phyloP scores from a whole-genome alignment of 202 grass and related monocot genomes.

The Panicum virgatum region DNA sequence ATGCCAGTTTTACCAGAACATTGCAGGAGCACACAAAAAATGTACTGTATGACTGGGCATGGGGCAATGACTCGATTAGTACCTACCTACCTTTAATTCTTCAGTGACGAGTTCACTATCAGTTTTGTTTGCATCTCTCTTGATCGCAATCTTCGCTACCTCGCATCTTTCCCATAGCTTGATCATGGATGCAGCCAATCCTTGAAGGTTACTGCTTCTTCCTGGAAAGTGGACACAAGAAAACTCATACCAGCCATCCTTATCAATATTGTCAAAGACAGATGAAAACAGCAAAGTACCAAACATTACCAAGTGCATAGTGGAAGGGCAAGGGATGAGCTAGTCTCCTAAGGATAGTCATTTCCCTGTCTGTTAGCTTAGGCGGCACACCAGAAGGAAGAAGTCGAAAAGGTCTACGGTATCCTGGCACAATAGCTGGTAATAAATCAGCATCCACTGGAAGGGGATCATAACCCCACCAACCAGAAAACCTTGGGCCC shows the following conservation, averaged over 20 bases:
- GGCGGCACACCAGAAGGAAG: constrained; percentile 81
- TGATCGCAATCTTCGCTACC: constrained; percentile 83
- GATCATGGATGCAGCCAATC: constrained; percentile 87
- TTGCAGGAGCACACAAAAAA: constrained; percentile 26
- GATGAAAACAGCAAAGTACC: constrained; percentile 14
- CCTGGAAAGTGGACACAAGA: constrained; percentile 50
- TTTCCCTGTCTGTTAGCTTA: constrained; percentile 83
- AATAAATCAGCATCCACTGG: constrained; percentile 90
- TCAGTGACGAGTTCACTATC: constrained; percentile 60
- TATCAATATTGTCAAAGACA: constrained; percentile 15
- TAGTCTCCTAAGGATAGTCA: constrained; percentile 78
- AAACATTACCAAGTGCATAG: constrained; percentile 77
- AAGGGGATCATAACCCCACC: constrained; percentile 86
- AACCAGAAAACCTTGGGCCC: constrained; percentile 75
- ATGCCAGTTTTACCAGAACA: neutral
- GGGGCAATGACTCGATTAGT: neutral
- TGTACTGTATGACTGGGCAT: neutral
- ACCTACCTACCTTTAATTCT: constrained; percentile 86
- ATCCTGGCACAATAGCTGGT: constrained; percentile 69
- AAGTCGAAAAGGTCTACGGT: constrained; percentile 82
- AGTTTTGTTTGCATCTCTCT: constrained; percentile 69
- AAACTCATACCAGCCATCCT: neutral
- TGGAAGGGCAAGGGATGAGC: constrained; percentile 69
- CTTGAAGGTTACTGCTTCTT: constrained; percentile 79
- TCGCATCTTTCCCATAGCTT: constrained; percentile 96